Evolutionary conservation across 2,329 filamentous ascomycete genomes (phyloP).

Genomic region (Juglanconis sp.): DNA sequence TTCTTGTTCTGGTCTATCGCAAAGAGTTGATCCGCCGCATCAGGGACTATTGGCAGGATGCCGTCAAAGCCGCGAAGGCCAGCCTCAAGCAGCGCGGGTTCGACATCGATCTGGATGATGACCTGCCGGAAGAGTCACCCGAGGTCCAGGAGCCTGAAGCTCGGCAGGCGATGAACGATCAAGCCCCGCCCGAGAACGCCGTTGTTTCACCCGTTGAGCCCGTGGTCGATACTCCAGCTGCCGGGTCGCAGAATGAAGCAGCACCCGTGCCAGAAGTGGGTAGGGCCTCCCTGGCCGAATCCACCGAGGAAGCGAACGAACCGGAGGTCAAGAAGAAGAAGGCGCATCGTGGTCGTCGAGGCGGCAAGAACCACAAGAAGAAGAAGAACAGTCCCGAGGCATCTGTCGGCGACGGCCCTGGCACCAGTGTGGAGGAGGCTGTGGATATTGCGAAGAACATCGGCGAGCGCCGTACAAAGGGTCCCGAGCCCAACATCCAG

Average conservation of each 20-base stretch:
- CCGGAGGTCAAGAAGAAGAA: slow-evolving; percentile 60
- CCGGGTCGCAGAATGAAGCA: background rate
- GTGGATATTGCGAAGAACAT: slow-evolving; percentile 58
- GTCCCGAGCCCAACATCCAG: slow-evolving; percentile 60
- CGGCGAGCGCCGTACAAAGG: slow-evolving; percentile 41
- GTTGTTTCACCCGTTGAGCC: background rate
- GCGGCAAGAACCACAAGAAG: slow-evolving; percentile 66
- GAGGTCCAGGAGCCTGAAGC: background rate
- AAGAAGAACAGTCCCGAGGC: slow-evolving; percentile 52
- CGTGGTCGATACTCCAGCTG: background rate
- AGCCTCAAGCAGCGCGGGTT: slow-evolving; percentile 9
- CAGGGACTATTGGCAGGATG: slow-evolving; percentile 33
- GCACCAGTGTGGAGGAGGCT: slow-evolving; percentile 57
- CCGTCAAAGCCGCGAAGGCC: slow-evolving; percentile 20
- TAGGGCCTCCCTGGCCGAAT: background rate
- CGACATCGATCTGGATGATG: slow-evolving; percentile 8
- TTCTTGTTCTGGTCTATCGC: slow-evolving; percentile 39
- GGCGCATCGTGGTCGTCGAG: slow-evolving; percentile 67
- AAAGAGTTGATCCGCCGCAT: slow-evolving; percentile 42
- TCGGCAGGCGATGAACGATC: background rate
- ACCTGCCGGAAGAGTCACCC: slow-evolving; percentile 4
- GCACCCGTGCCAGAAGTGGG: background rate
- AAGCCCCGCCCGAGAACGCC: background rate
- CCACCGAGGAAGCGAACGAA: slow-evolving; percentile 26
- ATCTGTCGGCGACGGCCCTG: slow-evolving; percentile 45